phyloP scores from a whole-genome alignment of 148 eudicot genomes.

The Diospyros lotus region DNA sequence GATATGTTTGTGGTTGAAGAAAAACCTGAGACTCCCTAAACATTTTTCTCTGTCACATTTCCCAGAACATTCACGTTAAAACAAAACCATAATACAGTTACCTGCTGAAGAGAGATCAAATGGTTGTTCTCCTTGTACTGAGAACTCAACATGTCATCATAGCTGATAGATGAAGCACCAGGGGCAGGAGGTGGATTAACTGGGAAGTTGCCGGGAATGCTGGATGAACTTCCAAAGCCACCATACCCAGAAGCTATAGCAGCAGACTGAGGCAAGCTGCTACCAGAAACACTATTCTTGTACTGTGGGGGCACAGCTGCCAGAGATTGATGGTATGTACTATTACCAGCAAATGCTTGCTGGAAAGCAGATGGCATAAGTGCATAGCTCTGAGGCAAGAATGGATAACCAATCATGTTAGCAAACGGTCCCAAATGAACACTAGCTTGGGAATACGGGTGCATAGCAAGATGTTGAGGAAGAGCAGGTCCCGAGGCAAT shows the following conservation, averaged over 20 bases:
- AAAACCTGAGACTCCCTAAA: too few relatives aligned
- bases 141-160: slow-evolving; percentile 65
- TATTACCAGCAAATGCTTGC: slow-evolving; percentile 75
- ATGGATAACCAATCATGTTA: slow-evolving; percentile 77
- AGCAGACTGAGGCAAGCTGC: slow-evolving; percentile 82
- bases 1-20: too few relatives aligned
- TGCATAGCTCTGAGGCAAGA: slow-evolving; percentile 65
- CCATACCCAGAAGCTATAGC: slow-evolving; percentile 79
- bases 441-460: slow-evolving; percentile 71
- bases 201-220: slow-evolving; percentile 61
- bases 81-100: slow-evolving; percentile 9
- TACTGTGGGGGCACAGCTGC: slow-evolving; percentile 76
- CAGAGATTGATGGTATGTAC: slow-evolving; percentile 41
- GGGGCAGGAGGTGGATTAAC: slow-evolving; percentile 68
- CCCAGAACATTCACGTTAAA: too few relatives aligned
- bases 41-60: too few relatives aligned
- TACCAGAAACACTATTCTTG: slow-evolving; percentile 61
- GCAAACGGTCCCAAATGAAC: slow-evolving; percentile 72
- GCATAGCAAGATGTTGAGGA: slow-evolving; percentile 68
- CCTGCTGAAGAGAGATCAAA: slow-evolving; percentile 83
- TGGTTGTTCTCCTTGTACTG: slow-evolving; percentile 81
- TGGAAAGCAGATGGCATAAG: slow-evolving; percentile 81
- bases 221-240: slow-evolving; percentile 62
- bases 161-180: slow-evolving; percentile 55
- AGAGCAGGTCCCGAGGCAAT: slow-evolving; percentile 60